Conservation (phyloP, 2,329 filamentous ascomycete genomes). For the Hypomyces perniciosus region DNA sequence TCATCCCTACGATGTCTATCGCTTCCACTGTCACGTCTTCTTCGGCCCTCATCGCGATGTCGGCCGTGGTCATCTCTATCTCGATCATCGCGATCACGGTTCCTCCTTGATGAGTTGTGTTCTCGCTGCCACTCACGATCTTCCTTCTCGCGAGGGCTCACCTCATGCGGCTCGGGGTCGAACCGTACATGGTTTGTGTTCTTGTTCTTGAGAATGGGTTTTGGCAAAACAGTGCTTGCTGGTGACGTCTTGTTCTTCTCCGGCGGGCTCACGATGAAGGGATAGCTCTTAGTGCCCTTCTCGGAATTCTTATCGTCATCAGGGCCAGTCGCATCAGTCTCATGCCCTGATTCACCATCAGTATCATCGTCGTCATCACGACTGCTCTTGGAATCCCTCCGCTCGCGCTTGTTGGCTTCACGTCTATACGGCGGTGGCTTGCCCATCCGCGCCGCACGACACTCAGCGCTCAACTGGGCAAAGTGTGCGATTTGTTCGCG, state of each 20-base stretch:
- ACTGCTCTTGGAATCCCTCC: constrained; percentile 29
- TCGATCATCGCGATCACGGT: constrained; percentile 25
- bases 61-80: constrained; percentile 13
- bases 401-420: constrained; percentile 14
- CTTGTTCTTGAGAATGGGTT: constrained; percentile 57
- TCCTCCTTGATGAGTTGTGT: constrained; percentile 13
- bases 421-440: constrained; percentile 12
- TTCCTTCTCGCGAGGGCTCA: constrained; percentile 28
- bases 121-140: constrained; percentile 25
- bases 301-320: constrained; percentile 28
- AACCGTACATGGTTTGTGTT: constrained; percentile 53
- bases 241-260: constrained; percentile 29
- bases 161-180: constrained; percentile 41
- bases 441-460: constrained; percentile 34
- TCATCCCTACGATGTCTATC: constrained; percentile 6
- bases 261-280: constrained; percentile 33
- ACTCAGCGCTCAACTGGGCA: constrained; percentile 43
- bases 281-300: constrained; percentile 29
- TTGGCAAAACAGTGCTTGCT: constrained; percentile 37
- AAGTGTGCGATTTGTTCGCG: constrained; percentile 47
- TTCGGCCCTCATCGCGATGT: constrained; percentile 2
- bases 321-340: constrained; percentile 27
- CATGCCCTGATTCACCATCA: constrained; percentile 26
- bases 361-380: constrained; percentile 26
- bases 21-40: constrained; percentile 11